Percentiles rank a stretch among this genome's conserved stretches.
These are phyloP conservation scores for Spiraea crenata DNA, from an alignment of 331 rosid genomes.

Conservation along the genomic window DNA sequence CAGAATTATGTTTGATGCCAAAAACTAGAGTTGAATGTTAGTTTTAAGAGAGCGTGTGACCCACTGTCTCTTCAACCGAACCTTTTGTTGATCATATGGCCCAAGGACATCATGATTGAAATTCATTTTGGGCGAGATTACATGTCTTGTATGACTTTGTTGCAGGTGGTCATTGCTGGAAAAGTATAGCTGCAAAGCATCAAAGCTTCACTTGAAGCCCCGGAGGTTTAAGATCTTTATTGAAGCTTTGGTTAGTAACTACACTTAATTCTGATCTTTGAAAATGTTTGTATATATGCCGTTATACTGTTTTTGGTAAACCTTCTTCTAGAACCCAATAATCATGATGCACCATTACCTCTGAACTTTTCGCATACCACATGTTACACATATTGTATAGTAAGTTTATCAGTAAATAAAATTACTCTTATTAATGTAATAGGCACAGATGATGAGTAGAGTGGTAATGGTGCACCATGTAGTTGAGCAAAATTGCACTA, in stretches of 20 bases:
- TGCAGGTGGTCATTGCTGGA: slow-evolving; percentile 98
- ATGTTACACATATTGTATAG: not conserved
- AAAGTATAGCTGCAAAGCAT: slow-evolving; percentile 97
- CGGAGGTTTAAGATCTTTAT: slow-evolving; percentile 88
- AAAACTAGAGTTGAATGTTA: slow-evolving; percentile 34
- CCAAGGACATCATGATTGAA: not conserved
- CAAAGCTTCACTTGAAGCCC: slow-evolving; percentile 97
- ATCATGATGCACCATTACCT: slow-evolving; percentile 1
- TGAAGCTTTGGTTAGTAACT: slow-evolving; percentile 88
- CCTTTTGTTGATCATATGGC: slow-evolving; percentile 1
- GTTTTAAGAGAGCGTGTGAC: not conserved
- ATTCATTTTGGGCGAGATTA: not conserved
- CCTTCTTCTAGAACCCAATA: not conserved
- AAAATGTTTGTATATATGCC: not conserved
- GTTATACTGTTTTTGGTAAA: not conserved
- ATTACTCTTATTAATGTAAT: not conserved
- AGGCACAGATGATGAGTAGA: not conserved
- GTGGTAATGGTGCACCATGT: not conserved
- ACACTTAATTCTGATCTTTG: slow-evolving; percentile 26
- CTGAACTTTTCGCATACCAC: not conserved
- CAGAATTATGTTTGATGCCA: slow-evolving; percentile 84
- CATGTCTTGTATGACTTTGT: slow-evolving; percentile 29
- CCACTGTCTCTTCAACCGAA: not conserved
- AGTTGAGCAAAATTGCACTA: not conserved
- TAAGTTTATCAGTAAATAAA: too few species aligned